Base-by-base conservation (phyloP, 192 early-diverging fungal species). In the Linnemannia elongata region DNA sequence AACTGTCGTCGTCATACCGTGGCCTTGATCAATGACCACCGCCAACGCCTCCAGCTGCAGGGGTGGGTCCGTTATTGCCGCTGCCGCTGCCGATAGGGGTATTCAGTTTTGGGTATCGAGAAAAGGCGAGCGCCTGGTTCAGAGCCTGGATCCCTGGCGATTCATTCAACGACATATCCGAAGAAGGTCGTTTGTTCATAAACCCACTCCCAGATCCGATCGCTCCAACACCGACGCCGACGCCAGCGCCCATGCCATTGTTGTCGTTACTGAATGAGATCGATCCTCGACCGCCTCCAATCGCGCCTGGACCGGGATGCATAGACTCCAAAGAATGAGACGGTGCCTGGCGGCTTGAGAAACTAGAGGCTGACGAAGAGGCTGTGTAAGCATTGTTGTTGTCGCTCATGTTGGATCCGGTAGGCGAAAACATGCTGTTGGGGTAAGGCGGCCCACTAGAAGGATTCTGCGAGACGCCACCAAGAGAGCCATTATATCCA, bases 61-160 rank as follows among this genome's bases (percentile, higher is more conserved):
- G 33, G 13, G 12, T 33, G 10, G 30, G 15, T 66, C 60, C 60
- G 60, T 66, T 66, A 6, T 39, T 39, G 38, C 38, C 38, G 60
- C 60, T 30, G 12, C 60, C 30, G 4, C 17, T 17, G 49, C 44
- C 44, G 44, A 12, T 2, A 60, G 60, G 12, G 12, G 60, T 66
- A 12, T 69, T 39, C 55, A 80, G 57, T 24, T 80, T 72, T 20
- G 79, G 79, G 49, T 80, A 80, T 38, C 72, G 71, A 45, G 71
- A 63, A 39, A 72, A 68, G 1, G 47, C 60, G 2, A 80, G 44
- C 10, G 79, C 79, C 7, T 80, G 52, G 30, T 80, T 80, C 10
- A 80, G 60, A 27, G 57, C 57, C 33, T 68, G 54, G 35, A 80
- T n/a, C 18, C 79, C 79, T 20, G 57, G 49, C 8, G 52, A 73